Evolutionary conservation across 345 rosid species (phyloP), one percentile per base, ranked within the genome.

Genomic region (Turritis glabra): DNA sequence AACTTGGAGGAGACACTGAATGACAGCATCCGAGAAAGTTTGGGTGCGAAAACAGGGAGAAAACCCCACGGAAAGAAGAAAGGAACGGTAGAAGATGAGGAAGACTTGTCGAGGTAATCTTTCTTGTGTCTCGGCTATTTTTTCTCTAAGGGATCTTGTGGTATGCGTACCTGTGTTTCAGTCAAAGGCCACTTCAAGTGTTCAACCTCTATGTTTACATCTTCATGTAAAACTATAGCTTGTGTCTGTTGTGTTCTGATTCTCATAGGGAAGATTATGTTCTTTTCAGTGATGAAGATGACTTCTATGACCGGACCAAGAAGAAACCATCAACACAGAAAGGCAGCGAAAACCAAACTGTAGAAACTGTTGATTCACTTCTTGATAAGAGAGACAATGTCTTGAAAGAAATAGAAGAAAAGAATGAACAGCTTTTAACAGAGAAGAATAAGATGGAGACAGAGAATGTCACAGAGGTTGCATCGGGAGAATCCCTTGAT

Each of bases 261-360:
- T 40, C 74, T 78, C 64, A 67, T 22, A 21, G 7, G 22, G 22
- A 2, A 33, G 60, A 30, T 41, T 60, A 4, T 78, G 73, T 52
- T 14, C 21, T 44, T 59, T 72, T 37, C 89, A 90, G 97, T 53
- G 97, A 87, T 64, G 99, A 95, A 71, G 99, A 92, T 79, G 98
- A 95, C 61, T 95, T 90, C 82, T 95, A 90, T 78, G 99, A 95
- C 79, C 98, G 96, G 77, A 88, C 98, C 18, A 90, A 92, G 83
- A 89, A 87, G 80, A 91, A 85, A 69, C 79, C 81, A 26, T 77
- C 83, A 26, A 50, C 59, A n/a, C 76, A 77, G 72, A 85, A 87
- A 76, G 81, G 71, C 63, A 80, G 81, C 63, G 91, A 92, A 82
- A 79, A 58, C 76, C 89, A 79, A 68, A 73, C 90, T 18, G 41